Percentiles rank a stretch among this genome's conserved stretches.
Evolutionary conservation across 768 basidiomycete species (phyloP).

Genomic region (Psilocybe subaeruginosa): DNA sequence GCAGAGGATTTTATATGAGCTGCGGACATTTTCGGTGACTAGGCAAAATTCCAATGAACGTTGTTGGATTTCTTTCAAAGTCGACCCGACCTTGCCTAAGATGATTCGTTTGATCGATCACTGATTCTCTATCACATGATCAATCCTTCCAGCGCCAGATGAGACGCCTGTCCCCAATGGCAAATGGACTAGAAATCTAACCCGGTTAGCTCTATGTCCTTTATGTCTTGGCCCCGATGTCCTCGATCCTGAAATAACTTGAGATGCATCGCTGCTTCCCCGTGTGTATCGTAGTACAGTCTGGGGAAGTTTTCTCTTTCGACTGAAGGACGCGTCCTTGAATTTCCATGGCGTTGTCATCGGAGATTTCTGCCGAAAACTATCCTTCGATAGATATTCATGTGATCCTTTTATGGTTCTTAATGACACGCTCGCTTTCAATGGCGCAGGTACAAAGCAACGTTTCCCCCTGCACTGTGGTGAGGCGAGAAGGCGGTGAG

Average conservation of each 20-base stretch:
- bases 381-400: neutral
- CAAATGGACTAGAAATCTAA: neutral
- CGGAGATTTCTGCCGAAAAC: slow-evolving; percentile 10
- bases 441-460: no score
- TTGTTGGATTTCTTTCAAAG: slow-evolving; percentile 21
- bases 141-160: neutral
- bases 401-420: neutral
- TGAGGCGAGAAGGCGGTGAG: no score
- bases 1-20: slow-evolving; percentile 35
- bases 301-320: no score
- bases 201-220: neutral
- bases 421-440: no score
- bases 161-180: no score
- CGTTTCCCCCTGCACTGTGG: no score
- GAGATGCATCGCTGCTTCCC: no score
- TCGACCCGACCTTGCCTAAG: slow-evolving; percentile 2
- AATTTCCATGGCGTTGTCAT: slow-evolving; percentile 4
- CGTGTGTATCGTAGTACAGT: no score
- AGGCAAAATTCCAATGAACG: slow-evolving; percentile 13
- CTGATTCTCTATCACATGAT: slow-evolving; percentile 8
- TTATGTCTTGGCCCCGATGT: neutral
- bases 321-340: no score
- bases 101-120: slow-evolving; percentile 17
- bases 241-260: neutral
- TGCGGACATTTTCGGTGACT: slow-evolving; percentile 23